Percentiles rank a stretch among this genome's conserved stretches.
These are phyloP conservation scores for Gaeumannomyces sp. DNA, from an alignment of 2,329 filamentous ascomycete genomes.

Conservation along the genomic window DNA sequence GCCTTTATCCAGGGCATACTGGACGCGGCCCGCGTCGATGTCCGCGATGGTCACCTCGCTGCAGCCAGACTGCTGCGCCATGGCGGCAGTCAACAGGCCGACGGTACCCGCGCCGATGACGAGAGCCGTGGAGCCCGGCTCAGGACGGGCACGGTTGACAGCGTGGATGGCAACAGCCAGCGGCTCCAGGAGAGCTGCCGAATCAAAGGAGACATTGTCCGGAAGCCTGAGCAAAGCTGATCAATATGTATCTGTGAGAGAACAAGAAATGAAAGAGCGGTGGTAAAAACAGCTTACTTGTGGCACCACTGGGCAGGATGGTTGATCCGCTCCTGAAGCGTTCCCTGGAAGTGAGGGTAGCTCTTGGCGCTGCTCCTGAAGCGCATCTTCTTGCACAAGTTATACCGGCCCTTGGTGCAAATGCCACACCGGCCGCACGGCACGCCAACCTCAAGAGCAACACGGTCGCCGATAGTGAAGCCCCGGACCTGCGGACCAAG, in stretches of 20 bases:
- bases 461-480: slow-evolving; percentile 55
- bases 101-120: slow-evolving; percentile 47
- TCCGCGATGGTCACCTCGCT: slow-evolving; percentile 48
- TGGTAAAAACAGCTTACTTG: slow-evolving; percentile 11
- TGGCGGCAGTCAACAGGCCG: slow-evolving; percentile 46
- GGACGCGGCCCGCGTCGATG: slow-evolving; percentile 26
- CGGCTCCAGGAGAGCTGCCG: slow-evolving; percentile 52
- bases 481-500: slow-evolving; percentile 51
- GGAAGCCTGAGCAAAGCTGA: slow-evolving; percentile 33
- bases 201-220: slow-evolving; percentile 37
- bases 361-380: slow-evolving; percentile 25
- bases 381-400: slow-evolving; percentile 29
- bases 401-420: slow-evolving; percentile 35
- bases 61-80: slow-evolving; percentile 47
- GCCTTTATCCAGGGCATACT: slow-evolving; percentile 27
- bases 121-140: slow-evolving; percentile 1
- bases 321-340: slow-evolving; percentile 26
- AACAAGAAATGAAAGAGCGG: too few relatives aligned
- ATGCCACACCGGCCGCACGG: slow-evolving; percentile 42
- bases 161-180: slow-evolving; percentile 55
- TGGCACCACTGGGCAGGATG: slow-evolving; percentile 26
- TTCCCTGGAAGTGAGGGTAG: slow-evolving; percentile 27
- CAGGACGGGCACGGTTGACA: background rate
- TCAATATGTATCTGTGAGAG: too few relatives aligned
- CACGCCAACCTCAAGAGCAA: slow-evolving; percentile 61